Evolutionary conservation across 352 stramenopile species (phyloP), one percentile per base, ranked within the genome.

Genomic region (Aphanomyces invadans): DNA sequence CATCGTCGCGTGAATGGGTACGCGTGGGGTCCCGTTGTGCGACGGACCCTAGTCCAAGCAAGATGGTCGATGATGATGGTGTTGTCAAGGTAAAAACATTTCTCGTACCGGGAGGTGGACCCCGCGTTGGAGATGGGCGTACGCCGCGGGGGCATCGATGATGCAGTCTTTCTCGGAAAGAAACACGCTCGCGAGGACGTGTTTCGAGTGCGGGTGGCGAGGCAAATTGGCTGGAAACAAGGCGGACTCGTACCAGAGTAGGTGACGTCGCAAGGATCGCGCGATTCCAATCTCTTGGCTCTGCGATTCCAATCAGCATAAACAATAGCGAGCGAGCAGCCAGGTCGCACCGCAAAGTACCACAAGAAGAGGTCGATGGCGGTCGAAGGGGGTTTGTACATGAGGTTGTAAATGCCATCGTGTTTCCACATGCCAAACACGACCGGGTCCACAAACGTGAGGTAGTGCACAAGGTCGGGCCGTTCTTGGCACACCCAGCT

Each of bases 231-330:
- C 49, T 1, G 49, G 49, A 28, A 57, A 57, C 19, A 57, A 28
- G 21, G 36, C 49, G 11, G 49, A 36, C 49, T 57, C 49, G 19
- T 57, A 57, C 49, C 49, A 57, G 21, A 9, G n/a, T 9, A 57
- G 25, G 29, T 57, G 49, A 4, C 49, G 49, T 5, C 49, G 49
- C 49, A 57, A 38, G 12, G 49, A 33, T 7, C 49, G 25, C 36
- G 49, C 49, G 36, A 57, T 57, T 9, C 49, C 49, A 28, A 57
- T 57, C 29, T 57, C 49, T 57, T 57, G 49, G 23, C 49, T 57
- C 49, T 57, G 36, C 11, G 9, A 28, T 39, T 19, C 9, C 46
- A 54, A 45, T 17, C 9, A 45, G 9, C 17, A 9, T 45, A 17
- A 45, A 45, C 9, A 9, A 45, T 17, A 17, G 9, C 38, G 38